Percentiles rank a stretch among this genome's conserved stretches.
Conservation (phyloP, 1,284 basidiomycete genomes). For the Ceratobasidium sp. region DNA sequence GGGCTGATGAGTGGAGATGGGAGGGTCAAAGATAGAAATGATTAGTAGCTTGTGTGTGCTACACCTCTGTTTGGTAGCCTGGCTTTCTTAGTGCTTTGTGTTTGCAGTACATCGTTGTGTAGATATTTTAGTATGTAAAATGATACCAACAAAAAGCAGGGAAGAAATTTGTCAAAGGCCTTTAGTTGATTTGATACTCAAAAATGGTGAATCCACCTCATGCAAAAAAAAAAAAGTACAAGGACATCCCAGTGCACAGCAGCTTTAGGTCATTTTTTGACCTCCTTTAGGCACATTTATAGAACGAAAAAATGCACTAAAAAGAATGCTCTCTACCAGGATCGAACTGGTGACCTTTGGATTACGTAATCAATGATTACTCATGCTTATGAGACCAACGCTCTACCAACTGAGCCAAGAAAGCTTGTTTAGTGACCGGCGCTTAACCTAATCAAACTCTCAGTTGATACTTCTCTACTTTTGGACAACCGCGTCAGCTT, state of each 20-base stretch:
- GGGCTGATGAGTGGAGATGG: constrained; percentile 41
- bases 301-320: background rate
- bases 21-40: constrained; percentile 1
- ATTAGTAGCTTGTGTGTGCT: no score
- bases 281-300: background rate
- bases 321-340: constrained; percentile 35
- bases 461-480: background rate
- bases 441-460: background rate
- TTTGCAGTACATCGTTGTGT: no score
- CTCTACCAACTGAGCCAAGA: constrained; percentile 44
- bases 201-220: no score
- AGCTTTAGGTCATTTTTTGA: no score
- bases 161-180: no score
- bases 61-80: no score
- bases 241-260: no score
- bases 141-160: no score
- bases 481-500: background rate
- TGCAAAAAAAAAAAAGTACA: no score
- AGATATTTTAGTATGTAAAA: no score
- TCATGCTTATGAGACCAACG: constrained; percentile 44
- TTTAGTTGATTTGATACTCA: no score
- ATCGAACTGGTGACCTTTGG: constrained; percentile 41
- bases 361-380: constrained; percentile 9
- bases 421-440: constrained; percentile 4
- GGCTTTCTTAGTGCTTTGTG: no score